Evolutionary conservation across 176 grass and related monocot genomes (phyloP), one percentile per base, ranked within the genome.

Genomic region (Echinochloa phyllopogon): DNA sequence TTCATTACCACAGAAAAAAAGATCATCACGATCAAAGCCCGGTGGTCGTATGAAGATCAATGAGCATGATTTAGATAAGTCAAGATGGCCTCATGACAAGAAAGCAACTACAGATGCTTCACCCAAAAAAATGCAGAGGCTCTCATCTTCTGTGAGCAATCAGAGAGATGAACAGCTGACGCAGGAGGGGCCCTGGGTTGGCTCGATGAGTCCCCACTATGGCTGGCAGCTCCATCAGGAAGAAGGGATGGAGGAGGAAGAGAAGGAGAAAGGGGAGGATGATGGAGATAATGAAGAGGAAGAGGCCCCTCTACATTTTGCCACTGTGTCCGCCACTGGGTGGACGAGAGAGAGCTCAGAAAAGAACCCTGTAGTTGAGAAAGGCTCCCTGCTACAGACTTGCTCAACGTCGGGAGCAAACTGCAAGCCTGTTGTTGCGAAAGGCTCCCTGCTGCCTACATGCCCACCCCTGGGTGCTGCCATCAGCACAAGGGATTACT

Each of bases 51-150:
- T 69, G 37, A 88, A 72, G 66, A 25, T 51, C 9, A 55, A 56
- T 0, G 66, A 81, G 25, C 69, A 91, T 87, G 75, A 86, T 66
- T 79, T 65, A 25, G 78, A 57, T 50, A 83, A 83, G 84, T 90
- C 91, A 24, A 80, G 82, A 73, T 43, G 74, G 17, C 74, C 74
- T 65, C 74, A 82, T 68, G 87, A 79, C 29, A 86, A 78, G 76
- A 95, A 92, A 48, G 62, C 72, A 83, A 74, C 45, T 48, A 9
- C 45, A 48, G 10, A 48, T 48, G 80, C 82, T 83, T 95, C 90
- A 69, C 86, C 90, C 0, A 91, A 83, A 71, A 91, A 97, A 88
- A 97, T 92, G 73, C 83, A 90, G 25, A 94, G 89, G 89, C 83
- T 83, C 69, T 92, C 94, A 47, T 92, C 92, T 71, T 90, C 92